These are phyloP conservation scores for Podaxis sp. DNA, from an alignment of 768 basidiomycete species.

Conservation along the genomic window DNA sequence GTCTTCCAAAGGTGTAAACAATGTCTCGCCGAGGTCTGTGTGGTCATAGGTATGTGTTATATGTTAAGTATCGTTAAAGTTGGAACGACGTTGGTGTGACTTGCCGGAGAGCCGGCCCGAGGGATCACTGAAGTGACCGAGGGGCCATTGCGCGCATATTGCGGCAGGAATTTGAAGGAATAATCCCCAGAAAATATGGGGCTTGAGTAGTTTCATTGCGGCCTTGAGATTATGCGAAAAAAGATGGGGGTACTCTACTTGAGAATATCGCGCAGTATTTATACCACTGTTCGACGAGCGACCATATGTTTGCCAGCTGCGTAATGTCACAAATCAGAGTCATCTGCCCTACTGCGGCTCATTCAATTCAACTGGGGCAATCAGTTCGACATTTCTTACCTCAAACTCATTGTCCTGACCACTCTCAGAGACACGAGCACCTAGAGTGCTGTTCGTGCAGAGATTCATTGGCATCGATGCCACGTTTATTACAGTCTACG, in stretches of 20 bases:
- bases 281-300: no score
- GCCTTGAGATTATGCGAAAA: neutral
- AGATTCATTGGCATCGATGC: neutral
- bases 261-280: neutral
- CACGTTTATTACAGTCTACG: neutral
- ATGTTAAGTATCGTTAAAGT: constrained; percentile 23
- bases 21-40: neutral
- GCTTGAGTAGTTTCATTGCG: neutral
- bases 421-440: no score
- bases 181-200: neutral
- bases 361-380: no score
- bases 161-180: neutral
- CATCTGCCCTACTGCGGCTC: no score
- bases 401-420: no score
- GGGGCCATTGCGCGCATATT: neutral
- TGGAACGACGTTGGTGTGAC: neutral
- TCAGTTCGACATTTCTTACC: no score
- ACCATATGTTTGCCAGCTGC: no score
- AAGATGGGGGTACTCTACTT: no score
- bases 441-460: no score
- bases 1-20: constrained; percentile 36
- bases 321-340: no score
- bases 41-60: constrained; percentile 27
- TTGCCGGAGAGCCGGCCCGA: neutral
- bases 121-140: neutral